Evolutionary conservation across 1,284 basidiomycete genomes (phyloP).

Genomic region (Ceratorhiza oryzae-sativae): DNA sequence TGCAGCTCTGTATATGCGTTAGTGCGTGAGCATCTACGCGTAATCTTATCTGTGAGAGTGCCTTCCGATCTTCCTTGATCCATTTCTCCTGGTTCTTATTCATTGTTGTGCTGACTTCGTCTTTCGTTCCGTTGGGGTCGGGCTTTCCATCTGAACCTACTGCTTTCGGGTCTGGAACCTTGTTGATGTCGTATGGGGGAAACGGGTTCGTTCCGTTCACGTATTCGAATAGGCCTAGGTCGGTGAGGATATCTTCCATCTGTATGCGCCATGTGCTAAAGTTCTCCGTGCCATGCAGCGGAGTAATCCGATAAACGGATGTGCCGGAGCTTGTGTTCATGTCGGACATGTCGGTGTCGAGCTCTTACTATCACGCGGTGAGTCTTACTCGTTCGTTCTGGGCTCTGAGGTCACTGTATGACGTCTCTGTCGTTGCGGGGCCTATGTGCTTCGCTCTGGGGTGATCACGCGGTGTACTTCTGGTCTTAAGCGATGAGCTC

Average conservation of each 20-base stretch:
- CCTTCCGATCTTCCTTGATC: neutral
- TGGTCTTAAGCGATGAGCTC: too few species aligned
- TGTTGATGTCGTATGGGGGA: neutral
- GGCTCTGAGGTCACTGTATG: too few species aligned
- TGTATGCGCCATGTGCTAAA: conserved; percentile 5
- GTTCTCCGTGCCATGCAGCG: neutral
- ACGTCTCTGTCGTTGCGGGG: too few species aligned
- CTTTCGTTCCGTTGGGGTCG: neutral
- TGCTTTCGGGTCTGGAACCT: neutral
- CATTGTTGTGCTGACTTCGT: neutral
- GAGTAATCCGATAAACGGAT: neutral
- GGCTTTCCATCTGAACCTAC: neutral
- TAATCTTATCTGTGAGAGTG: neutral
- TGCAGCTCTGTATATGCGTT: conserved; percentile 15
- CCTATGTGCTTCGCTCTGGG: too few species aligned
- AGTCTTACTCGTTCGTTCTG: too few species aligned
- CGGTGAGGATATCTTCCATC: neutral
- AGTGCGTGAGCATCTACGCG: neutral
- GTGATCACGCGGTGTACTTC: too few species aligned
- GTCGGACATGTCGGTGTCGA: neutral
- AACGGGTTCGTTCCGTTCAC: neutral
- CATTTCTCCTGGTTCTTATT: conserved; percentile 1
- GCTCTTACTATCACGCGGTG: too few species aligned
- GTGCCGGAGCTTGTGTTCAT: neutral
- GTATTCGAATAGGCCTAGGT: neutral